Base-by-base conservation (phyloP, 768 basidiomycete genomes). In the Tricholoma hemisulphureum region DNA sequence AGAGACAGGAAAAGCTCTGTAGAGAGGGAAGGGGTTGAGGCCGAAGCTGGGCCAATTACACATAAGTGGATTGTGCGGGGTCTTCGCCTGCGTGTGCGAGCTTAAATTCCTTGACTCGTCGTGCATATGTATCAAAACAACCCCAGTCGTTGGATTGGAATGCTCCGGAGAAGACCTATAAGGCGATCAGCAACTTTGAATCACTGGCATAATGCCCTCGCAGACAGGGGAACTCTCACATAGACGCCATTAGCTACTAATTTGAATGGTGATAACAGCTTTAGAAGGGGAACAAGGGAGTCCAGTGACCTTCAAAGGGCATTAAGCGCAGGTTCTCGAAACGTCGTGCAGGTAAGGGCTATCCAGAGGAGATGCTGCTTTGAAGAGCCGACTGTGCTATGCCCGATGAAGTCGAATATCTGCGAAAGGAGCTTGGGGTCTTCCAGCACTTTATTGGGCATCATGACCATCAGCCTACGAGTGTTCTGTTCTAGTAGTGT, bases 271-370 rank as follows among this genome's bases (percentile, higher is more conserved):
- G 59, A 43, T n/a, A 61, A 21, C 4, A 61, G 23, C 45, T 51
- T 57, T 14, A 61, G 43, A 23, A 61, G 56, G 6, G 59, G 59
- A 1, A 61, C 6, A 20, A 57, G 49, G 9, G 41, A 43, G 24
- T 60, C 14, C 28, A 62, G 31, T 6, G 46, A 50, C 29, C 26
- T 43, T 59, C 59, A 63, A 21, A 63, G 32, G 4, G 29, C 54
- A 29, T 63, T 53, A 6, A 58, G 53, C 3, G 62, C 57, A 5
- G 59, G 54, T 11, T 56, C 59, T 21, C 10, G 31, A 31, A 63
- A 58, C 10, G 41, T 37, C 3, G 13, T 63, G 57, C 62, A 63
- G 7, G 57, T 61, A 9, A 60, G 43, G 2, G 59, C 57, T 0
- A 49, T 51, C 23, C 31, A 14, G 6, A 57, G 41, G 14, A 62